A percentile compares a stretch with the other conserved stretches of the same genome.
phyloP scores from a whole-genome alignment of 805 yeast genomes.

The Gaillardinia entomophila region DNA sequence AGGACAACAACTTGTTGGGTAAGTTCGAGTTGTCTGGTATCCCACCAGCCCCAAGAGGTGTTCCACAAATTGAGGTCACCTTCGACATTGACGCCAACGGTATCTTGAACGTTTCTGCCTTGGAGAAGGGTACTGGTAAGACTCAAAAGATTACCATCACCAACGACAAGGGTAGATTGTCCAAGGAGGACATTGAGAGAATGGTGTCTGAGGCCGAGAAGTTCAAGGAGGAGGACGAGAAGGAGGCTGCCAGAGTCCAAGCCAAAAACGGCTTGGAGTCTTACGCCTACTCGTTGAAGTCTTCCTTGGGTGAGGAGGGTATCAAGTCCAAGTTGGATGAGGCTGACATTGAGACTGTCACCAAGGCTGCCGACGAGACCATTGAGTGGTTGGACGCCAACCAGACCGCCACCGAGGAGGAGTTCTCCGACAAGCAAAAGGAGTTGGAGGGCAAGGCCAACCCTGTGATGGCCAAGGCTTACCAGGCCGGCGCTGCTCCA shows the following conservation, averaged over 20 bases:
- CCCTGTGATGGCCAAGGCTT: conserved; percentile 96
- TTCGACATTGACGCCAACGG: conserved; percentile 97
- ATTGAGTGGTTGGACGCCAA: conserved; percentile 89
- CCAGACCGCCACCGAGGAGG: conserved; percentile 90
- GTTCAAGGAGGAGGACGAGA: conserved; percentile 94
- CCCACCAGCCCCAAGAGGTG: conserved; percentile 99
- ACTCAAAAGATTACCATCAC: conserved; percentile 95
- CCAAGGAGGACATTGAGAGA: conserved; percentile 95
- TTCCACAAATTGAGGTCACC: conserved; percentile 96
- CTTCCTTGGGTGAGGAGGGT: conserved; percentile 65
- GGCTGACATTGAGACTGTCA: conserved; percentile 61
- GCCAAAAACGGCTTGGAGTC: conserved; percentile 96
- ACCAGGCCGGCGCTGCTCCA: conserved; percentile 87
- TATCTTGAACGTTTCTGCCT: conserved; percentile 91
- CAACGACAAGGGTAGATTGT: conserved; percentile 97
- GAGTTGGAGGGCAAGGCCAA: conserved; percentile 92
- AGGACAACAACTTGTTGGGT: conserved; percentile 94
- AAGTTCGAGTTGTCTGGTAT: conserved; percentile 94
- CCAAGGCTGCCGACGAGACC: conserved; percentile 79
- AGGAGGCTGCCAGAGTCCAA: conserved; percentile 86
- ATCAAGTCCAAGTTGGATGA: conserved; percentile 61
- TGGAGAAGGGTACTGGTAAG: conserved; percentile 98
- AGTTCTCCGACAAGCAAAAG: conserved; percentile 88
- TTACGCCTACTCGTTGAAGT: conserved; percentile 89
- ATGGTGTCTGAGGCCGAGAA: conserved; percentile 98